Conservation (phyloP, 108 stramenopile species). For the Discostella stelligeroides region DNA sequence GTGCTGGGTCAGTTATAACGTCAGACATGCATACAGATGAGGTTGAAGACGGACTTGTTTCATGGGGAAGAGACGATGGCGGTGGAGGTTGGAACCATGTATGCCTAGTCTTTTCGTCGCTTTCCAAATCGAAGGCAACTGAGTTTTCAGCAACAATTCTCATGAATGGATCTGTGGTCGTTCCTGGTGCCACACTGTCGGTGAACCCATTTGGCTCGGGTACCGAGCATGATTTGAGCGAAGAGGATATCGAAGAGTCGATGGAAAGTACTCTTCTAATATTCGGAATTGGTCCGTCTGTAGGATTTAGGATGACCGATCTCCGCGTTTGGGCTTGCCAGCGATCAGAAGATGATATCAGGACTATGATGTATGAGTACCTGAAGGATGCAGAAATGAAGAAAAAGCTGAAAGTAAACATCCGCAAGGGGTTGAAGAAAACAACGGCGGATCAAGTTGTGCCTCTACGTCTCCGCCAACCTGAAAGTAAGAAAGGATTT, state of each 20-base stretch:
- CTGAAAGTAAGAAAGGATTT: constrained; percentile 38
- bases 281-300: constrained; percentile 72
- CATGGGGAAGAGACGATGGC: constrained; percentile 55
- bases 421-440: constrained; percentile 58
- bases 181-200: constrained; percentile 29
- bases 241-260: constrained; percentile 65
- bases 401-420: constrained; percentile 84
- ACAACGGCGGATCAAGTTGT: constrained; percentile 37
- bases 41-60: constrained; percentile 51
- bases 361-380: constrained; percentile 84
- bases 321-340: constrained; percentile 84
- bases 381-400: constrained; percentile 77
- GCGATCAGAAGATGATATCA: constrained; percentile 74
- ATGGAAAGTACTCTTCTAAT: constrained; percentile 70
- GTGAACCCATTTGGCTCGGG: constrained; percentile 49
- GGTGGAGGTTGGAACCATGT: constrained; percentile 88
- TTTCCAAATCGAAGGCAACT: constrained; percentile 29
- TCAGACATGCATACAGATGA: constrained; percentile 31
- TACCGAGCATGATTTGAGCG: constrained; percentile 45
- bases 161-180: constrained; percentile 62
- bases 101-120: constrained; percentile 62
- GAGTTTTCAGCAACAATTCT: constrained; percentile 56
- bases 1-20: constrained; percentile 56
- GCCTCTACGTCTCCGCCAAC: constrained; percentile 32
- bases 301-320: constrained; percentile 77